phyloP scores from a whole-genome alignment of 2,329 filamentous ascomycete genomes.

The Fusarium beomiforme region DNA sequence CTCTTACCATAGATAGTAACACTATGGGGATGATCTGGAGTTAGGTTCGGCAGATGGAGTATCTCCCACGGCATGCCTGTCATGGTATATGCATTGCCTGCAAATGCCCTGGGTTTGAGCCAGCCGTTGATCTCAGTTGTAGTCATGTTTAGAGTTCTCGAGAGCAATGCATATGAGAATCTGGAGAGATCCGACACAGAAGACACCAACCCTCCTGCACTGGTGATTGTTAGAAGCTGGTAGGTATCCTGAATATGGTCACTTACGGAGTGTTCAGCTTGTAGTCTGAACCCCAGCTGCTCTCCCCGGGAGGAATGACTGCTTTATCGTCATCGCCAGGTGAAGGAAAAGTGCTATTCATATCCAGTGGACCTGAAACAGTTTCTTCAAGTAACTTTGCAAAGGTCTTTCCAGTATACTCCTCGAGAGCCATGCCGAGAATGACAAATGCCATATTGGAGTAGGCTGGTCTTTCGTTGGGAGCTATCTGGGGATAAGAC shows the following conservation, averaged over 20 bases:
- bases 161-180: constrained; percentile 45
- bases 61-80: constrained; percentile 54
- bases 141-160: constrained; percentile 40
- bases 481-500: constrained; percentile 44
- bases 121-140: constrained; percentile 43
- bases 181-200: constrained; percentile 46
- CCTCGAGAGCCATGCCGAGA: constrained; percentile 48
- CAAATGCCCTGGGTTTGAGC: constrained; percentile 49
- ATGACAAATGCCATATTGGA: constrained; percentile 54
- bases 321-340: constrained; percentile 46
- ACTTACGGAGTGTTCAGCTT: constrained; percentile 48
- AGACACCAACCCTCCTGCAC: constrained; percentile 49
- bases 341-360: constrained; percentile 37
- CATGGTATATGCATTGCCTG: constrained; percentile 43
- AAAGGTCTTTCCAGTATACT: constrained; percentile 44
- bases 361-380: constrained; percentile 22
- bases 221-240: constrained; percentile 13
- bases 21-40: constrained; percentile 42
- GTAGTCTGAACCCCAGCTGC: constrained; percentile 49
- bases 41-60: constrained; percentile 41
- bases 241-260: fast-evolving
- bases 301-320: constrained; percentile 48
- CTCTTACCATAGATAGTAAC: constrained; percentile 49
- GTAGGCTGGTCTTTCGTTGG: constrained; percentile 50
- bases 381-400: constrained; percentile 38